Conservation (phyloP, 805 yeast species). For the Kodamaea sagamina region DNA sequence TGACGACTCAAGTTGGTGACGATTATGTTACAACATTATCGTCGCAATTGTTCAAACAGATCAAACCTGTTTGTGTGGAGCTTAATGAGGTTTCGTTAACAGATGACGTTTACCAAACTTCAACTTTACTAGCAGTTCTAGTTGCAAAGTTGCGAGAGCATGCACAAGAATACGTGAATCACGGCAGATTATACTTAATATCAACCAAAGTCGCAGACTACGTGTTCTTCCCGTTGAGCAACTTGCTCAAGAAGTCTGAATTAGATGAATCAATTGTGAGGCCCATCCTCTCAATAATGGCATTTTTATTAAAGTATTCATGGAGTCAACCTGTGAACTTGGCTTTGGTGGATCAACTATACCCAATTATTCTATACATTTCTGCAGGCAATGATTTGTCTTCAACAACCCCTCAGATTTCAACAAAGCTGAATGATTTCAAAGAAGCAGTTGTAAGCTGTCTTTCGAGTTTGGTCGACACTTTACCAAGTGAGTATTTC, state of each 20-base stretch:
- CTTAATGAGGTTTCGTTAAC: conserved; percentile 16
- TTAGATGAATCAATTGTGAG: conserved; percentile 23
- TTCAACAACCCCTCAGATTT: neutral
- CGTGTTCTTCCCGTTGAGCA: conserved; percentile 41
- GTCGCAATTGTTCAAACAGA: conserved; percentile 24
- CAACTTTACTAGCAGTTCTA: neutral
- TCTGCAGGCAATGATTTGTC: conserved; percentile 18
- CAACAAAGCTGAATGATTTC: conserved; percentile 16
- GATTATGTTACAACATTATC: conserved; percentile 10
- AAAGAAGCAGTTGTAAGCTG: conserved; percentile 20
- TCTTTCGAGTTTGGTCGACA: conserved; percentile 17
- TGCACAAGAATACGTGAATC: conserved; percentile 2
- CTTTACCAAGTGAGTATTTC: conserved; percentile 25
- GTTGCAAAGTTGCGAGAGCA: conserved; percentile 1
- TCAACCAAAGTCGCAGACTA: conserved; percentile 41
- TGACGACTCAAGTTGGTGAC: neutral
- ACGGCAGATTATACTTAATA: conserved; percentile 21
- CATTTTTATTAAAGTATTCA: conserved; percentile 28
- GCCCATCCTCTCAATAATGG: conserved; percentile 30
- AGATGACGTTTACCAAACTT: neutral
- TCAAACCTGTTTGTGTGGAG: conserved; percentile 35
- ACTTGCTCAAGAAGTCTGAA: conserved; percentile 29
- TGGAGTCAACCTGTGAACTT: conserved; percentile 31
- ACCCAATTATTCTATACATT: conserved; percentile 32
- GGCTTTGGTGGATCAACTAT: conserved; percentile 36